phyloP scores from a whole-genome alignment of 106 monocot species.

The Acorus gramineus region DNA sequence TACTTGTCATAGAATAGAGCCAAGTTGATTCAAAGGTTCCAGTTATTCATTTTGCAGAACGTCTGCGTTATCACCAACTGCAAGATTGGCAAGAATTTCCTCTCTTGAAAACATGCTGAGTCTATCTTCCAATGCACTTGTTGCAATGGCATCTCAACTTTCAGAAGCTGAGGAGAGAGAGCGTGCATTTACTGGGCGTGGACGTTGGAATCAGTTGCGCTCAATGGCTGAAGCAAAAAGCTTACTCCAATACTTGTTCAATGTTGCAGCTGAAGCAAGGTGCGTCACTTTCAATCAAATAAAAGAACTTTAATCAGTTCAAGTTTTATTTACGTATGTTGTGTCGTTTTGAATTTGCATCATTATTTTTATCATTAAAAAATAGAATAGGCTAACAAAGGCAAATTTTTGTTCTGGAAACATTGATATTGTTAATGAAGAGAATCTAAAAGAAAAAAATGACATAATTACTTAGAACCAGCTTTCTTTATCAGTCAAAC shows the following conservation, averaged over 20 bases:
- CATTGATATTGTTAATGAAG: too few species aligned
- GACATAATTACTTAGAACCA: too few species aligned
- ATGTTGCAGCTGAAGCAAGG: slow-evolving; percentile 85
- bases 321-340: too few species aligned
- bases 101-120: slow-evolving; percentile 89
- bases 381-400: too few species aligned
- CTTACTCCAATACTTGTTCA: slow-evolving; percentile 74
- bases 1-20: not conserved
- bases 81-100: slow-evolving; percentile 61
- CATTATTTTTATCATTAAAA: too few species aligned
- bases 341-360: too few species aligned
- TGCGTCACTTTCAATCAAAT: not conserved
- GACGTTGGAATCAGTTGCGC: slow-evolving; percentile 85
- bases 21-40: not conserved
- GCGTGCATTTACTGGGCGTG: slow-evolving; percentile 59
- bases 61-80: slow-evolving; percentile 60
- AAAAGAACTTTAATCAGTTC: too few species aligned
- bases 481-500: too few species aligned
- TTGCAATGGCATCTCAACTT: slow-evolving; percentile 93
- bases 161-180: slow-evolving; percentile 96
- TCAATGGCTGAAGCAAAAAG: slow-evolving; percentile 82
- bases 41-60: slow-evolving; percentile 14
- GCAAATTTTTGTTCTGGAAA: too few species aligned
- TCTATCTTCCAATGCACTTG: slow-evolving; percentile 82
- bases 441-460: too few species aligned